Conservation (phyloP, 2,329 filamentous ascomycete species). For the Gaeumannomyces sp. region DNA sequence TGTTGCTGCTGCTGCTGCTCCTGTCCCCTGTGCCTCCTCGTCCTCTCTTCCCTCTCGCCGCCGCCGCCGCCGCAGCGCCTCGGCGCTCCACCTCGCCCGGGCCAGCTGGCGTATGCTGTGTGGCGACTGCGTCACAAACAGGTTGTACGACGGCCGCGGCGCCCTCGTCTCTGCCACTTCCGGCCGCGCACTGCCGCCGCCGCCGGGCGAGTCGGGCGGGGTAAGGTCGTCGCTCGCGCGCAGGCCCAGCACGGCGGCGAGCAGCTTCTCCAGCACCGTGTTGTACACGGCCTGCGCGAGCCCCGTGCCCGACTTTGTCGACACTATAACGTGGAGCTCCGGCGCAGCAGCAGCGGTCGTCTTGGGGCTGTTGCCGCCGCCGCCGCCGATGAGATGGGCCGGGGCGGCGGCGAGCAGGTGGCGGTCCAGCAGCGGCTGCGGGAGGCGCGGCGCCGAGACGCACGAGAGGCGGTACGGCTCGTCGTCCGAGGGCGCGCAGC, state of each 20-base stretch:
- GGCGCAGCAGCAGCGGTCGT: slow-evolving; percentile 12
- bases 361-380: too few relatives aligned
- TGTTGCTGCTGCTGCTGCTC: neutral
- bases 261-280: slow-evolving; percentile 47
- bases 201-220: slow-evolving; percentile 5
- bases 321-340: slow-evolving; percentile 59
- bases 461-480: slow-evolving; percentile 17
- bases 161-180: neutral
- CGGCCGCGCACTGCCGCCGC: neutral
- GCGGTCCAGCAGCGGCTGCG: slow-evolving; percentile 28
- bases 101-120: slow-evolving; percentile 62
- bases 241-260: slow-evolving; percentile 38
- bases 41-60: slow-evolving; percentile 32
- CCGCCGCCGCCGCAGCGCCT: slow-evolving; percentile 19
- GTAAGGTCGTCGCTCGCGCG: slow-evolving; percentile 13
- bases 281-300: slow-evolving; percentile 51
- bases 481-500: neutral
- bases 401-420: slow-evolving; percentile 34
- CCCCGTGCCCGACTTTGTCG: slow-evolving; percentile 58
- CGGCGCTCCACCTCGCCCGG: slow-evolving; percentile 21
- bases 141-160: slow-evolving; percentile 30
- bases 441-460: slow-evolving; percentile 22
- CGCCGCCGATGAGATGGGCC: slow-evolving; percentile 3
- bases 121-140: slow-evolving; percentile 58
- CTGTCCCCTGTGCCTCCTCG: slow-evolving; percentile 23